phyloP scores from a whole-genome alignment of 2,329 filamentous ascomycete species.

The Talaromyces pinophilus region DNA sequence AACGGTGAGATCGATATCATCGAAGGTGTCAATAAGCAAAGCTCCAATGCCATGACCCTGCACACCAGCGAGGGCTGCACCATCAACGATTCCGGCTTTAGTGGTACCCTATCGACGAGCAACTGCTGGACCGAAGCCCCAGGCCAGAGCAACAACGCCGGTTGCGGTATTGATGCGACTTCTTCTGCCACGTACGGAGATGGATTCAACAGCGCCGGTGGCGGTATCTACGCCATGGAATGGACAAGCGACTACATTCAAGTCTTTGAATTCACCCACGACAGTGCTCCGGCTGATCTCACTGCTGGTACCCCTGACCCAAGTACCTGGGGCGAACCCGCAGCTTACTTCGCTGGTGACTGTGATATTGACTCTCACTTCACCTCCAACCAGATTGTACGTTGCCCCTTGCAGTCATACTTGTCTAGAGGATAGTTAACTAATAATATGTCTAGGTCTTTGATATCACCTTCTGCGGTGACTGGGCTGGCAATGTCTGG shows the following conservation, averaged over 20 bases:
- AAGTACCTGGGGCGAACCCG: conserved; percentile 66
- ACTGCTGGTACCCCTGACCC: conserved; percentile 66
- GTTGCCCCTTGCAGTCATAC: conserved; percentile 12
- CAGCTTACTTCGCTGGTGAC: conserved; percentile 66
- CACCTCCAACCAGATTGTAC: conserved; percentile 66
- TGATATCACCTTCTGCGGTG: conserved; percentile 83
- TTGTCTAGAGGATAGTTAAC: neutral
- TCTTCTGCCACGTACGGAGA: conserved; percentile 61
- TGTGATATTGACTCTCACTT: conserved; percentile 76
- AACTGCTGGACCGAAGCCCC: conserved; percentile 60
- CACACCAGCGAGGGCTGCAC: conserved; percentile 65
- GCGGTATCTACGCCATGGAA: conserved; percentile 73
- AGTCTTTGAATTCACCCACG: conserved; percentile 81
- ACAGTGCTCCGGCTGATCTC: conserved; percentile 65
- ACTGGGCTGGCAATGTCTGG: conserved; percentile 80
- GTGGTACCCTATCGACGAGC: conserved; percentile 50
- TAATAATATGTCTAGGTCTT: conserved; percentile 40
- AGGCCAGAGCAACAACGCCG: conserved; percentile 51
- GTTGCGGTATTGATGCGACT: conserved; percentile 60
- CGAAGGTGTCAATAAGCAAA: conserved; percentile 70
- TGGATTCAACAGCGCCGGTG: conserved; percentile 68
- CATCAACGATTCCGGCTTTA: conserved; percentile 54
- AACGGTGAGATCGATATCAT: conserved; percentile 78
- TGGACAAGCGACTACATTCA: conserved; percentile 73
- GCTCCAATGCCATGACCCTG: conserved; percentile 64